Percentiles rank a stretch among this genome's conserved stretches.
phyloP scores from a whole-genome alignment of 208 protist species.

The Strigomonas oncopelti region DNA sequence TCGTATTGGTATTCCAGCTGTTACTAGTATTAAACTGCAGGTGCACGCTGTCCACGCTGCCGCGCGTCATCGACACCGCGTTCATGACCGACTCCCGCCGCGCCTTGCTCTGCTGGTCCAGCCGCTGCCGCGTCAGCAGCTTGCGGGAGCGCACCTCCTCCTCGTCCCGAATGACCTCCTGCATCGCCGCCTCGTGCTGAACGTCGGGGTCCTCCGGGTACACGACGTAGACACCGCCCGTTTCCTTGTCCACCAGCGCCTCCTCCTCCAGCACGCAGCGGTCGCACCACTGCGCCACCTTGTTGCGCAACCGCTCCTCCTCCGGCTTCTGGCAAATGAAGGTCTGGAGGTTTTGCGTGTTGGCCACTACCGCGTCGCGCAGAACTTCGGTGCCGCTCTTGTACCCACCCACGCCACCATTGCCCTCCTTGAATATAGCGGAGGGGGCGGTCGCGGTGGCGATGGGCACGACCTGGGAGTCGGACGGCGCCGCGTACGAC shows the following conservation, averaged over 20 bases:
- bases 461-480: background rate
- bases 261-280: conserved; percentile 21
- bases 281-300: conserved; percentile 56
- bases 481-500: no score
- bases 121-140: conserved; percentile 25
- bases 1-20: background rate
- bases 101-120: conserved; percentile 10
- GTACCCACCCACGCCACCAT: background rate
- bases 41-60: background rate
- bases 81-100: background rate
- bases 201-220: conserved; percentile 41
- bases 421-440: background rate
- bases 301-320: conserved; percentile 29
- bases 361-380: background rate
- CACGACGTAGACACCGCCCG: conserved; percentile 6
- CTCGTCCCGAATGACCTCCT: conserved; percentile 26
- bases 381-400: conserved; percentile 11
- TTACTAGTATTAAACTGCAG: background rate
- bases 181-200: conserved; percentile 37
- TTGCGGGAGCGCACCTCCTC: conserved; percentile 35
- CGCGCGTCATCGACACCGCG: background rate
- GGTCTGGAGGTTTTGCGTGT: conserved; percentile 20
- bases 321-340: conserved; percentile 19
- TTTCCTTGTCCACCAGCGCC: background rate
- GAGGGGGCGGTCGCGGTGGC: background rate